Conservation (phyloP, 1,139 yeast species). For the Torulaspora pretoriensis region DNA sequence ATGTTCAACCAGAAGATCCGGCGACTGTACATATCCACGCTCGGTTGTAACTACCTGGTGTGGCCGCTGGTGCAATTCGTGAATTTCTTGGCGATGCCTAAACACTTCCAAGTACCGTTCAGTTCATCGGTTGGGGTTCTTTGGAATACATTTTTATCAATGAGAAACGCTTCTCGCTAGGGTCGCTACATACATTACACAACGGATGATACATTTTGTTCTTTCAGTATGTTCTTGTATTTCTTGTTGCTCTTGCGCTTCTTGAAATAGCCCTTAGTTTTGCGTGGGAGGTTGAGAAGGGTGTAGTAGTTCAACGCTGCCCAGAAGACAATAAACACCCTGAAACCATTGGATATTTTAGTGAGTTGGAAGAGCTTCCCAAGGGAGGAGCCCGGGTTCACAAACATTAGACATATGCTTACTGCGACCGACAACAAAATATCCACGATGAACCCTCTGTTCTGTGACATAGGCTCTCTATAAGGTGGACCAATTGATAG, state of each 20-base stretch:
- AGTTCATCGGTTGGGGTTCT: constrained; percentile 84
- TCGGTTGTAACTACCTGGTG: constrained; percentile 74
- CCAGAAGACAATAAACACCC: constrained; percentile 45
- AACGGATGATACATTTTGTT: constrained; percentile 8
- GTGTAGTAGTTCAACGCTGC: constrained; percentile 50
- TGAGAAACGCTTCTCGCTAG: constrained; percentile 47
- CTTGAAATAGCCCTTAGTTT: constrained; percentile 33
- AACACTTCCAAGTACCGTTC: constrained; percentile 82
- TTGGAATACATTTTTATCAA: constrained; percentile 89
- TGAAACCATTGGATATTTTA: constrained; percentile 49
- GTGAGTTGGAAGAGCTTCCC: constrained; percentile 78
- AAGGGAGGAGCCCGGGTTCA: constrained; percentile 48
- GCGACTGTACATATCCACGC: constrained; percentile 66
- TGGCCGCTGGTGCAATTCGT: constrained; percentile 95
- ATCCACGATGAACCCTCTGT: constrained; percentile 67
- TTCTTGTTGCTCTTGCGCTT: constrained; percentile 38
- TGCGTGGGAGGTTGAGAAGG: constrained; percentile 35
- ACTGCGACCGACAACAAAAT: constrained; percentile 47
- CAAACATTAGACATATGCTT: constrained; percentile 48
- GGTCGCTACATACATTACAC: constrained; percentile 12
- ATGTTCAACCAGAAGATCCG: constrained; percentile 62
- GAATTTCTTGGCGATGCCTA: constrained; percentile 78
- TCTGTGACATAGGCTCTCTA: constrained; percentile 67
- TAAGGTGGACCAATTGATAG: constrained; percentile 95
- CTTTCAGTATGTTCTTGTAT: constrained; percentile 36